Percentiles rank a stretch among this genome's conserved stretches.
Evolutionary conservation across 106 monocot species (phyloP).

Genomic region (Posidonia australis): DNA sequence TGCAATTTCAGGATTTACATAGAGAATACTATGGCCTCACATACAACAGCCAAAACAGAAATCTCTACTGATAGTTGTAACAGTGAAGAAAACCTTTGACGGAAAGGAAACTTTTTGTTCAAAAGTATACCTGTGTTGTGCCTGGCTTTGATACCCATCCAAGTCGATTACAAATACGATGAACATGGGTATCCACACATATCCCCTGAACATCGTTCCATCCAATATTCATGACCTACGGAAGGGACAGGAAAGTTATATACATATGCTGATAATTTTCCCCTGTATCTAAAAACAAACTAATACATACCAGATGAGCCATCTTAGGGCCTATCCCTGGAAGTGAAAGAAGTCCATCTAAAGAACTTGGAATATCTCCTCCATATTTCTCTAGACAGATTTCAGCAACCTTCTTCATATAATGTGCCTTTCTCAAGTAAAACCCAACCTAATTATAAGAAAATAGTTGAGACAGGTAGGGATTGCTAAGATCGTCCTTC

Average conservation of each 20-base stretch:
- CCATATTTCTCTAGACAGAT: constrained; percentile 68
- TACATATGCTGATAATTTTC: not conserved
- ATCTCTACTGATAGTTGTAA: not conserved
- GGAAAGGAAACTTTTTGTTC: not conserved
- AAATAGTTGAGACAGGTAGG: constrained; percentile 4
- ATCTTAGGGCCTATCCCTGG: constrained; percentile 94
- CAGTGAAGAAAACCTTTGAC: too few species aligned
- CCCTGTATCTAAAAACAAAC: not conserved
- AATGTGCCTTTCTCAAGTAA: constrained; percentile 81
- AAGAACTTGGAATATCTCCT: constrained; percentile 82
- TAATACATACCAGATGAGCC: constrained; percentile 74
- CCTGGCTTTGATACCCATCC: constrained; percentile 84
- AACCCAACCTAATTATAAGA: constrained; percentile 70
- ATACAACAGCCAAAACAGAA: not conserved
- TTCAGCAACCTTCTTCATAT: constrained; percentile 80
- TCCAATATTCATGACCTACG: constrained; percentile 78
- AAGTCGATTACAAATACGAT: constrained; percentile 90
- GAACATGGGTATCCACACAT: constrained; percentile 99
- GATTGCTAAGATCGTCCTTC: too few species aligned
- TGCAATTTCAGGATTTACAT: not conserved
- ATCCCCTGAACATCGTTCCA: constrained; percentile 98
- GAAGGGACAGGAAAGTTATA: not conserved
- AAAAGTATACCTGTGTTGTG: constrained; percentile 38
- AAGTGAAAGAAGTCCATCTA: constrained; percentile 66
- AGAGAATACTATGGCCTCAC: not conserved